A percentile compares a stretch with the other conserved stretches of the same genome.
phyloP scores from a whole-genome alignment of 2,329 filamentous ascomycete species.

The Neonectria sp. region DNA sequence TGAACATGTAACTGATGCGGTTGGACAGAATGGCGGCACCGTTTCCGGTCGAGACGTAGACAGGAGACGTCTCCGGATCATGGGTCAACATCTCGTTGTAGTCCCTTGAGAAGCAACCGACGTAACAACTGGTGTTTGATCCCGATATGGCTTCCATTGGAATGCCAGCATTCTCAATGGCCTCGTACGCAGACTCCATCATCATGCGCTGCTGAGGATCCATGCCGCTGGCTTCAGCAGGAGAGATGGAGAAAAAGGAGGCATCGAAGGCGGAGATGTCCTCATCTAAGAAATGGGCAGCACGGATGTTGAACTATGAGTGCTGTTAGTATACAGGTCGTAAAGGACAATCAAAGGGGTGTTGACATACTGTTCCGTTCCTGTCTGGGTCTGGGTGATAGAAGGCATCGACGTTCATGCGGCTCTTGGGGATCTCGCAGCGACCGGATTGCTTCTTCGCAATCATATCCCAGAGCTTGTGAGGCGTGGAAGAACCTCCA shows the following conservation, averaged over 20 bases:
- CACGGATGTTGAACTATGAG: constrained; percentile 12
- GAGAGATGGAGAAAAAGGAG: constrained; percentile 42
- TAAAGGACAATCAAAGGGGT: too few species aligned
- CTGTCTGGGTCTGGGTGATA: constrained; percentile 23
- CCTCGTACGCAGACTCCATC: constrained; percentile 33
- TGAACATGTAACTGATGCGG: constrained; percentile 23
- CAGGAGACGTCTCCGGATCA: constrained; percentile 13
- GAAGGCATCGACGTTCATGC: constrained; percentile 17
- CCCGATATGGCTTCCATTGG: constrained; percentile 25
- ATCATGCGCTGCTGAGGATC: constrained; percentile 42
- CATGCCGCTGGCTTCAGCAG: constrained; percentile 39
- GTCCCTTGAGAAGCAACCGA: constrained; percentile 26
- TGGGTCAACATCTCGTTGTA: constrained; percentile 26
- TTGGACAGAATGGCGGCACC: constrained; percentile 24
- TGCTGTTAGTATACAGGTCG: neutral
- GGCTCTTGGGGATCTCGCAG: constrained; percentile 6
- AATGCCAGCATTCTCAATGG: constrained; percentile 49
- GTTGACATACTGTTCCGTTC: constrained; percentile 13
- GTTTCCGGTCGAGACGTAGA: constrained; percentile 16
- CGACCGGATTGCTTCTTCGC: constrained; percentile 4
- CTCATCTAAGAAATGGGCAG: constrained; percentile 20
- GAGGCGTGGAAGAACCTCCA: constrained; percentile 33
- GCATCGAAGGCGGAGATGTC: constrained; percentile 30
- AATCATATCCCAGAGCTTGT: constrained; percentile 37
- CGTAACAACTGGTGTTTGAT: constrained; percentile 23